phyloP scores from a whole-genome alignment of 768 basidiomycete species.

The Tricholoma hemisulphureum region DNA sequence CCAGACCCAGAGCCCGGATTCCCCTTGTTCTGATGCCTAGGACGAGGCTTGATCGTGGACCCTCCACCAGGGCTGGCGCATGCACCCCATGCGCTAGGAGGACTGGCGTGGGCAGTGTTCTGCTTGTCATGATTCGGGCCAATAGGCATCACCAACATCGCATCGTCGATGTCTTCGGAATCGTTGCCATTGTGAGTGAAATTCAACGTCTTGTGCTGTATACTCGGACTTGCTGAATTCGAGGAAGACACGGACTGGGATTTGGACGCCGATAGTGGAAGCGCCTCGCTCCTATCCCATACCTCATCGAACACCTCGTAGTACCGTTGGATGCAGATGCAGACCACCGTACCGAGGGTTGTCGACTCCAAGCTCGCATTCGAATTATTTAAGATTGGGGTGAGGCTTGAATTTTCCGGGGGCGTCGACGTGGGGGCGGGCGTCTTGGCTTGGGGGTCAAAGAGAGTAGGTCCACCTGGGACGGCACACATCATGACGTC shows the following conservation, averaged over 20 bases:
- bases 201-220: conserved; percentile 15
- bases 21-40: conserved; percentile 32
- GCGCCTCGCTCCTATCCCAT: conserved; percentile 65
- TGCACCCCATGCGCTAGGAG: conserved; percentile 40
- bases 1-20: conserved; percentile 21
- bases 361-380: conserved; percentile 34
- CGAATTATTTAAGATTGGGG: not conserved
- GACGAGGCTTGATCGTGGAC: conserved; percentile 34
- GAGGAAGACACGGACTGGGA: conserved; percentile 10
- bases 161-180: conserved; percentile 68
- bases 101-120: conserved; percentile 13
- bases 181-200: conserved; percentile 51
- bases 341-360: conserved; percentile 70
- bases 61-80: conserved; percentile 7
- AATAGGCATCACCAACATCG: conserved; percentile 71
- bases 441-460: conserved; percentile 24
- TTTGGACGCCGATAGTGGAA: conserved; percentile 30
- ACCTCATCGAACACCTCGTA: conserved; percentile 86
- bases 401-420: conserved; percentile 8
- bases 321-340: conserved; percentile 77
- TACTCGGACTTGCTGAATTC: conserved; percentile 18
- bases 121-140: conserved; percentile 37
- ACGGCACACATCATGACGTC: conserved; percentile 77
- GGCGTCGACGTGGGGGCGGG: not conserved
- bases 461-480: conserved; percentile 44